phyloP scores from a whole-genome alignment of 768 basidiomycete genomes.

The Guyanaporus albipodus region DNA sequence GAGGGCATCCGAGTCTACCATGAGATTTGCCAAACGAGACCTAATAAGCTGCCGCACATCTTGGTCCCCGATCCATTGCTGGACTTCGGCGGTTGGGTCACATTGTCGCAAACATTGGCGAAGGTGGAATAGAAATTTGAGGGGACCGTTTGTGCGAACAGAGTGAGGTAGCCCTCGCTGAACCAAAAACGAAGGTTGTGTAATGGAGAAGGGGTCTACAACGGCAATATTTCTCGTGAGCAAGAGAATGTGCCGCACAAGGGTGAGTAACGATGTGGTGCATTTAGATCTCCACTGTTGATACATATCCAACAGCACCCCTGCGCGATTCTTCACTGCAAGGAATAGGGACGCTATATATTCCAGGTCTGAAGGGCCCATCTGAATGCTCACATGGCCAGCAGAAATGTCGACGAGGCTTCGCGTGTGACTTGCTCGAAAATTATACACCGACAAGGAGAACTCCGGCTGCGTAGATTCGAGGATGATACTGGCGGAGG shows the following conservation, averaged over 20 bases:
- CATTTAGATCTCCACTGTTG: slow-evolving; percentile 31
- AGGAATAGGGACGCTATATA: slow-evolving; percentile 18
- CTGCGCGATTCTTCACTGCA: slow-evolving; percentile 8
- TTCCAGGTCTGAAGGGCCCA: slow-evolving; percentile 31
- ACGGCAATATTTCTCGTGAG: slow-evolving; percentile 47
- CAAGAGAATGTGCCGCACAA: slow-evolving; percentile 47
- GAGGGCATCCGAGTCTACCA: slow-evolving; percentile 44
- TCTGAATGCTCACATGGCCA: slow-evolving; percentile 20
- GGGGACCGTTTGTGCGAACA: slow-evolving; percentile 63
- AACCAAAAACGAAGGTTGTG: slow-evolving; percentile 79
- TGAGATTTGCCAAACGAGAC: slow-evolving; percentile 33
- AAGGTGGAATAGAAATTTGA: slow-evolving; percentile 77
- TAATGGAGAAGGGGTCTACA: slow-evolving; percentile 76
- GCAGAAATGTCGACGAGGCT: slow-evolving; percentile 17
- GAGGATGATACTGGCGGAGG: background rate
- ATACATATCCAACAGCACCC: slow-evolving; percentile 15
- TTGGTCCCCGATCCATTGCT: slow-evolving; percentile 19
- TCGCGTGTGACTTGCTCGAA: slow-evolving; percentile 17
- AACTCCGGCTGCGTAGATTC: slow-evolving; percentile 17
- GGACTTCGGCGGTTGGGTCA: slow-evolving; percentile 27
- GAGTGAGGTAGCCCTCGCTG: slow-evolving; percentile 67
- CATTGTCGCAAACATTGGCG: slow-evolving; percentile 49
- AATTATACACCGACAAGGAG: slow-evolving; percentile 13
- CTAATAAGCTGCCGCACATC: slow-evolving; percentile 37
- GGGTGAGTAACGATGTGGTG: slow-evolving; percentile 32